Percentiles rank a stretch among this genome's conserved stretches.
Evolutionary conservation across 2,329 filamentous ascomycete genomes (phyloP).

Genomic region (Neofusicoccum kwambonambiense): DNA sequence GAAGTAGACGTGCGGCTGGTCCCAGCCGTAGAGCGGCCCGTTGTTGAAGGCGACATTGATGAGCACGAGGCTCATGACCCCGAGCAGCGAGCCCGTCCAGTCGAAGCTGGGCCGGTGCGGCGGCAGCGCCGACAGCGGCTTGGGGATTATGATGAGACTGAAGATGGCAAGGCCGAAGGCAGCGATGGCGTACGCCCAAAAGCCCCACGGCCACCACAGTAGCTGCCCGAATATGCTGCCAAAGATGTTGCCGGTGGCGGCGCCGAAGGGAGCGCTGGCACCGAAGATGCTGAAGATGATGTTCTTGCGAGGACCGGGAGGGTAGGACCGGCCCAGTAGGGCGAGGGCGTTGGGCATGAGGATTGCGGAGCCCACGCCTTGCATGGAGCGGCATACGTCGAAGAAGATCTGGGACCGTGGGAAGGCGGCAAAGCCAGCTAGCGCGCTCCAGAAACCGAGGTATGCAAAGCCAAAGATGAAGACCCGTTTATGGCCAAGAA

Average conservation of each 20-base stretch:
- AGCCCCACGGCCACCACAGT: conserved; percentile 35
- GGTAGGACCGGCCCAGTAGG: conserved; percentile 35
- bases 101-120: conserved; percentile 26
- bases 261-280: conserved; percentile 36
- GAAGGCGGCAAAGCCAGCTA: conserved; percentile 41
- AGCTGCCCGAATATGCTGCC: conserved; percentile 34
- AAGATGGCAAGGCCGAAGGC: conserved; percentile 21
- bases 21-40: conserved; percentile 30
- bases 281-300: conserved; percentile 40
- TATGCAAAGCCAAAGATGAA: conserved; percentile 42
- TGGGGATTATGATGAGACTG: conserved; percentile 23
- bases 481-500: conserved; percentile 44
- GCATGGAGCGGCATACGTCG: conserved; percentile 39
- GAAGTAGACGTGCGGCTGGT: conserved; percentile 28
- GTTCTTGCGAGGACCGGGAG: conserved; percentile 38
- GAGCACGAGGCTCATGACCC: conserved; percentile 28
- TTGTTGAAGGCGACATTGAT: conserved; percentile 33
- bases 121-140: conserved; percentile 21
- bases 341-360: conserved; percentile 40
- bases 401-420: conserved; percentile 29
- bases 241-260: conserved; percentile 34
- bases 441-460: conserved; percentile 41
- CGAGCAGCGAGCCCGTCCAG: conserved; percentile 26
- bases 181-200: conserved; percentile 26
- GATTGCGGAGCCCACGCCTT: conserved; percentile 40